These are phyloP conservation scores for Keithomyces neogunnii DNA, from an alignment of 2,329 filamentous ascomycete species.

Conservation along the genomic window DNA sequence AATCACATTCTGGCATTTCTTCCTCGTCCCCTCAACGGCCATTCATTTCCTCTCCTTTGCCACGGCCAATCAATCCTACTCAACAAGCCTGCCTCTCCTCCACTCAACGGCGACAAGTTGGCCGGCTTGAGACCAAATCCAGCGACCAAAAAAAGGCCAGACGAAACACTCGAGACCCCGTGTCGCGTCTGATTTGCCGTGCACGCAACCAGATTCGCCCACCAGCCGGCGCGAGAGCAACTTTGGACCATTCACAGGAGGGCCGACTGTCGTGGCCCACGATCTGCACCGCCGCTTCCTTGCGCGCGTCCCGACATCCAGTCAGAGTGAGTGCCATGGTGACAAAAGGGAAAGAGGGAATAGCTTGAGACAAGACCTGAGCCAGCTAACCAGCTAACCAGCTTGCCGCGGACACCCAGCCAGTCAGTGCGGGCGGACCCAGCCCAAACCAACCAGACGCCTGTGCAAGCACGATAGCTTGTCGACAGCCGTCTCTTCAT, in stretches of 20 bases:
- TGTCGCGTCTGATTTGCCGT: constrained; percentile 4
- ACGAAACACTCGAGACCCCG: background rate
- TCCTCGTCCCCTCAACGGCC: constrained; percentile 28
- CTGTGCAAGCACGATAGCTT: background rate
- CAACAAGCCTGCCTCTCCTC: constrained; percentile 25
- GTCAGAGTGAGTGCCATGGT: constrained; percentile 1
- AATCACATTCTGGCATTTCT: constrained; percentile 41
- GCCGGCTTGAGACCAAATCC: constrained; percentile 7
- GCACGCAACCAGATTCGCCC: constrained; percentile 3
- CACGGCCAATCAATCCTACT: constrained; percentile 40
- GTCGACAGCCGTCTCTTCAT: background rate
- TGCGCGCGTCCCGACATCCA: constrained; percentile 9
- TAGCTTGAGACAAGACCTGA: constrained; percentile 6
- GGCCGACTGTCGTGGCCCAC: constrained; percentile 4
- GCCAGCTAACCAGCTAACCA: background rate
- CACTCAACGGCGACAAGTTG: constrained; percentile 20
- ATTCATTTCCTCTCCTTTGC: constrained; percentile 19
- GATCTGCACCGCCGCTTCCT: constrained; percentile 9
- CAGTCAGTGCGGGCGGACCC: constrained; percentile 1
- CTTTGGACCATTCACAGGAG: constrained; percentile 13
- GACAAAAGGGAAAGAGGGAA: constrained; percentile 1
- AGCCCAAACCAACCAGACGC: constrained; percentile 1
- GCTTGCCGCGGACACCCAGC: constrained; percentile 2
- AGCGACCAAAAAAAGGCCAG: constrained; percentile 3
- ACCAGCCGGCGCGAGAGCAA: constrained; percentile 1